A percentile compares a stretch with the other conserved stretches of the same genome.
Evolutionary conservation across 306 rosid species (phyloP).

Genomic region (Fagus crenata): DNA sequence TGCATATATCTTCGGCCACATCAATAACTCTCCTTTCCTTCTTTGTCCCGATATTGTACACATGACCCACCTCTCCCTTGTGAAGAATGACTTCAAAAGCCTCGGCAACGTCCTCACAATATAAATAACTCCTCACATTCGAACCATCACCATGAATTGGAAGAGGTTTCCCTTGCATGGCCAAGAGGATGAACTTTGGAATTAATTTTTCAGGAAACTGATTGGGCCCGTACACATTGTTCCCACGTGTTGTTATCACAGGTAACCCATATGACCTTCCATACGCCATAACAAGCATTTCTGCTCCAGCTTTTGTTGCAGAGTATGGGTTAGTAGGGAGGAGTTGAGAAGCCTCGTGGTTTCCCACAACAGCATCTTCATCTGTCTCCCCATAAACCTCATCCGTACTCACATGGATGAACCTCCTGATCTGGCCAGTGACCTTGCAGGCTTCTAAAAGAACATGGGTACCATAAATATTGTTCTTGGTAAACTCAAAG

Average conservation of each 20-base stretch:
- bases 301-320: slow-evolving; percentile 93
- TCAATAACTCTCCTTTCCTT: slow-evolving; percentile 89
- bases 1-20: slow-evolving; percentile 80
- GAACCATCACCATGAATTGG: slow-evolving; percentile 96
- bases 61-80: slow-evolving; percentile 94
- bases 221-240: slow-evolving; percentile 89
- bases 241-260: slow-evolving; percentile 87
- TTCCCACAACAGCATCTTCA: slow-evolving; percentile 87
- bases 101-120: slow-evolving; percentile 93
- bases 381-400: slow-evolving; percentile 96
- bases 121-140: slow-evolving; percentile 84
- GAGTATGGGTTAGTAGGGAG: slow-evolving; percentile 93
- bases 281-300: slow-evolving; percentile 97
- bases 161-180: slow-evolving; percentile 84
- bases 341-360: slow-evolving; percentile 90
- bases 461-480: slow-evolving; percentile 89
- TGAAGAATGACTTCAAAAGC: slow-evolving; percentile 91
- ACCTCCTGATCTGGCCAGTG: slow-evolving; percentile 86
- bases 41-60: slow-evolving; percentile 81
- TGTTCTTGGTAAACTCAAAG: slow-evolving; percentile 93
- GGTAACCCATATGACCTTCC: slow-evolving; percentile 87
- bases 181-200: slow-evolving; percentile 87
- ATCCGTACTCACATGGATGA: slow-evolving; percentile 93
- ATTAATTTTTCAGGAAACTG: slow-evolving; percentile 87
- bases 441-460: slow-evolving; percentile 89